phyloP scores from a whole-genome alignment of 208 protist genomes.

The Endotrypanum monterogeii region DNA sequence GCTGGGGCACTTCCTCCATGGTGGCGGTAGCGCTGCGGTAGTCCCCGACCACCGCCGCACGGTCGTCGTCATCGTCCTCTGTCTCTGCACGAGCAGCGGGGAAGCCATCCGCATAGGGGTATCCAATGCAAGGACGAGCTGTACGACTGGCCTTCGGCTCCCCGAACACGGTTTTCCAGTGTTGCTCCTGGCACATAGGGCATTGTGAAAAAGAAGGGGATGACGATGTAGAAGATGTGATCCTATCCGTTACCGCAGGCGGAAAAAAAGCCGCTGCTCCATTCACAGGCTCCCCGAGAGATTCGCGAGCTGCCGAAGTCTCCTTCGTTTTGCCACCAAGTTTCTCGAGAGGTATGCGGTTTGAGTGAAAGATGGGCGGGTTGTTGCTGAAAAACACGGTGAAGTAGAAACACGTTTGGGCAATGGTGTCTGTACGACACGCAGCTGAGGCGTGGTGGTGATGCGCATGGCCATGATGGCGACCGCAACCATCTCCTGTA shows the following conservation, averaged over 20 bases:
- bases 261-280: neutral
- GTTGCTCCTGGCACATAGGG: conserved; percentile 12
- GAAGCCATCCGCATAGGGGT: neutral
- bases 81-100: neutral
- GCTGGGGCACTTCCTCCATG: conserved; percentile 69
- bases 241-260: neutral
- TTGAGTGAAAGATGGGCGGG: conserved; percentile 77
- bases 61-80: neutral
- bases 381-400: conserved; percentile 77
- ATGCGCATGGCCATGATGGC: neutral
- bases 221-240: neutral
- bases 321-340: neutral
- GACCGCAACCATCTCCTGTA: neutral
- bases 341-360: conserved; percentile 43
- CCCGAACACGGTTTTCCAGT: conserved; percentile 19
- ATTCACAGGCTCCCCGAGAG: neutral
- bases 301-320: neutral
- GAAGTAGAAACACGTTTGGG: conserved; percentile 68
- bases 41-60: conserved; percentile 30
- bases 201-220: conserved; percentile 6
- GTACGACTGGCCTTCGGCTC: neutral
- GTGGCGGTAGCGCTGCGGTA: conserved; percentile 30
- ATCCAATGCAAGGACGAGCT: neutral
- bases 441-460: neutral
- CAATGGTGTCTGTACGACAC: neutral